Conservation (phyloP, 805 yeast genomes). For the Wickerhamiella dianesei region DNA sequence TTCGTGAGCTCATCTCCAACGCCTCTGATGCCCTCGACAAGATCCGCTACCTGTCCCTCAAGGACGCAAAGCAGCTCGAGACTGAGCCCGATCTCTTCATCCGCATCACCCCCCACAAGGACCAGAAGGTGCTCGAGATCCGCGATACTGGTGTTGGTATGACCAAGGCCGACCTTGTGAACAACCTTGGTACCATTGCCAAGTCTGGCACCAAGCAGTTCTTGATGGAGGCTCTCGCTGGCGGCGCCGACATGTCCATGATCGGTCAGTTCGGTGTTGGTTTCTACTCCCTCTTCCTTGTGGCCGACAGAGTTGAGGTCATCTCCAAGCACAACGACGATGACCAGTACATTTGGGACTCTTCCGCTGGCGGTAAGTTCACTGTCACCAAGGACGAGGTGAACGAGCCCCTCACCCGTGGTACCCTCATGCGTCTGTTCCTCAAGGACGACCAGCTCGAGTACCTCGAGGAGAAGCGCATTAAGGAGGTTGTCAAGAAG, state of each 20-base stretch:
- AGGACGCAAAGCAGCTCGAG: slow-evolving; percentile 84
- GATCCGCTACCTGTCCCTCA: slow-evolving; percentile 90
- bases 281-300: slow-evolving; percentile 98
- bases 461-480: slow-evolving; percentile 98
- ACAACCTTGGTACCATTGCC: slow-evolving; percentile 99
- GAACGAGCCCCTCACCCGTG: slow-evolving; percentile 82
- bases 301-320: slow-evolving; percentile 97
- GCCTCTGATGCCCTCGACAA: slow-evolving; percentile 99
- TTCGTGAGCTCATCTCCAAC: slow-evolving; percentile 97
- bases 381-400: slow-evolving; percentile 82
- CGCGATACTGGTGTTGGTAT: slow-evolving; percentile 99
- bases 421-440: slow-evolving; percentile 89
- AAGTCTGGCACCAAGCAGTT: slow-evolving; percentile 99
- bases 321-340: slow-evolving; percentile 97
- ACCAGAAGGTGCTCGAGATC: slow-evolving; percentile 83
- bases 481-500: slow-evolving; percentile 97
- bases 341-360: slow-evolving; percentile 99
- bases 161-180: slow-evolving; percentile 98
- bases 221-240: slow-evolving; percentile 92
- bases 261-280: slow-evolving; percentile 99
- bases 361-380: slow-evolving; percentile 99
- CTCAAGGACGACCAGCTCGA: slow-evolving; percentile 98
- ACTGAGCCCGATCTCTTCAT: slow-evolving; percentile 93
- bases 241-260: slow-evolving; percentile 99
- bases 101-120: slow-evolving; percentile 95